phyloP scores from a whole-genome alignment of 805 yeast genomes.

The Aciculoconidium aculeatum region DNA sequence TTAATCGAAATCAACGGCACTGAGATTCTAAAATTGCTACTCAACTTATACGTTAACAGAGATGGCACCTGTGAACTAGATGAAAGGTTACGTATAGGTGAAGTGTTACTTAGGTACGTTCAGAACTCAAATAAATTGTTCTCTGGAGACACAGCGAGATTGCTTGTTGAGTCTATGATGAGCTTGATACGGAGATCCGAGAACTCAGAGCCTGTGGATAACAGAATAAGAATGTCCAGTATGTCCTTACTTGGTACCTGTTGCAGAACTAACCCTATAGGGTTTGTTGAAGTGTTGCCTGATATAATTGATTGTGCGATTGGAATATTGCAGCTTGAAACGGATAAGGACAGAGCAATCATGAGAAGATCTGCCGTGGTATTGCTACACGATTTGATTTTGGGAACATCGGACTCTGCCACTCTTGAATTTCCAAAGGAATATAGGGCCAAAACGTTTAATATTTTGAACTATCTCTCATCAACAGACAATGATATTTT shows the following conservation, averaged over 20 bases:
- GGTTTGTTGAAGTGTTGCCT: constrained; percentile 40
- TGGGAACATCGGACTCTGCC: constrained; percentile 42
- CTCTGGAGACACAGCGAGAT: constrained; percentile 36
- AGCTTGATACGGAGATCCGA: constrained; percentile 25
- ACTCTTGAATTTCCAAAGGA: constrained; percentile 44
- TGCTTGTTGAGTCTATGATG: constrained; percentile 41
- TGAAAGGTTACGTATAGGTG: constrained; percentile 75
- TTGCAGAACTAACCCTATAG: constrained; percentile 53
- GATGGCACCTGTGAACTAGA: constrained; percentile 43
- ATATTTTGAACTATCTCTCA: constrained; percentile 37
- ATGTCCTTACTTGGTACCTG: constrained; percentile 77
- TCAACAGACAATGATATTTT: constrained; percentile 52
- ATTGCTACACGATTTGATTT: constrained; percentile 53
- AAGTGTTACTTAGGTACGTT: constrained; percentile 61
- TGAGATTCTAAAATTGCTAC: constrained; percentile 31
- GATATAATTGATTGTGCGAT: constrained; percentile 71
- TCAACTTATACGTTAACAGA: constrained; percentile 31
- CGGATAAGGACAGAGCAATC: constrained; percentile 37
- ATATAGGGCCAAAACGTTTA: constrained; percentile 39
- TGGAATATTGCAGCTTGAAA: constrained; percentile 65
- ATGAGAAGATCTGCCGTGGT: constrained; percentile 75
- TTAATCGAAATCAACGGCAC: constrained; percentile 43
- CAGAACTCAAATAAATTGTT: constrained; percentile 44
- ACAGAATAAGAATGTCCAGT: constrained; percentile 74
- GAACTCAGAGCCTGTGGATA: constrained; percentile 36